phyloP scores from a whole-genome alignment of 2,329 filamentous ascomycete species.

The Ophiostoma tasmaniense region DNA sequence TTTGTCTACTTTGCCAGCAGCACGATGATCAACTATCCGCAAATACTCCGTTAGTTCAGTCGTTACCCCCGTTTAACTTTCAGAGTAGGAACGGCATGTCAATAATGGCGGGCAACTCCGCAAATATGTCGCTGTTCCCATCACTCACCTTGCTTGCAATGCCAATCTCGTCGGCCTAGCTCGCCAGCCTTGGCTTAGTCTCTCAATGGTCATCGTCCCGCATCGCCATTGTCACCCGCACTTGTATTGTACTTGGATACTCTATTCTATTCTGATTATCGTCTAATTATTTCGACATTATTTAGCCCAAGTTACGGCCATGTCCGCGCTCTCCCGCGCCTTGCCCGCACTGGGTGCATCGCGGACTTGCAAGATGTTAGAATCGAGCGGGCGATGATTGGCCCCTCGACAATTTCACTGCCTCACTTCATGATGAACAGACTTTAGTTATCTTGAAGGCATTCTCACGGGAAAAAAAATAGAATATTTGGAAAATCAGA shows the following conservation, averaged over 20 bases:
- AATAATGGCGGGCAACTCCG: not conserved
- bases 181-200: not conserved
- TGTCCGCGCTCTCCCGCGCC: not conserved
- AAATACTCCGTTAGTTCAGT: not conserved
- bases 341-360: not conserved
- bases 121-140: not conserved
- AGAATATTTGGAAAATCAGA: not conserved
- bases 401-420: not conserved
- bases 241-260: not conserved
- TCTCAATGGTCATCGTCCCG: not conserved
- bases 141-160: not conserved
- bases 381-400: not conserved
- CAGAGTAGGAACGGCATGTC: not conserved
- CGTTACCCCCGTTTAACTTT: not conserved
- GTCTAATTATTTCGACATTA: not conserved
- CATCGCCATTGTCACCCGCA: not conserved
- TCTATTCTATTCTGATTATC: not conserved
- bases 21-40: not conserved
- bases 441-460: not conserved
- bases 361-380: constrained; percentile 2
- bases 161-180: not conserved
- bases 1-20: not conserved
- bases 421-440: not conserved
- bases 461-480: not conserved
- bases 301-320: not conserved